Base-by-base conservation (phyloP, 805 yeast species). In the Cyberlindnera xylosilytica region DNA sequence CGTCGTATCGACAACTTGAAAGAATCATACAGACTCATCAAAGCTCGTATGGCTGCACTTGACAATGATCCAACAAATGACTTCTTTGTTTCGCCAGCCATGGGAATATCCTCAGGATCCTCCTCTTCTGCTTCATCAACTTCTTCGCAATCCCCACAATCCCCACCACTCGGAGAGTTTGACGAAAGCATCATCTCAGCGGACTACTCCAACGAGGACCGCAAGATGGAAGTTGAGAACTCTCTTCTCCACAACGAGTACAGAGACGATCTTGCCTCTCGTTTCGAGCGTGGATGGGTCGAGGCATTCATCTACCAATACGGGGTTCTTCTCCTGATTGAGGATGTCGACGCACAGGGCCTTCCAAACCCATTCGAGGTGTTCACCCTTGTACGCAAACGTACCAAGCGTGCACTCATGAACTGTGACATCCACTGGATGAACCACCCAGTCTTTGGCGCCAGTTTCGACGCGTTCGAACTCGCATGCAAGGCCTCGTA, bases 301-400 rank as follows among this genome's bases (percentile, higher is more conserved):
- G 78, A 73, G 38, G 69, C 74, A 31, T 72, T 69, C 46, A 49
- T 71, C 2, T 69, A 66, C 50, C 69, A 66, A 39, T 72, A 70
- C 45, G 61, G 72, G 4, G 61, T 67, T n/a, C 58, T 67, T 4
- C 46, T 73, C 3, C 62, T 70, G 23, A 63, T 67, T 37, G 62
- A 72, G 17, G 54, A 63, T 4, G 57, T 52, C 19, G 47, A 56
- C 15, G 60, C 60, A 9, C 19, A 30, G 18, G 52, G 56, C 1
- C 42, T 72, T 8, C 73, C 76, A 1, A 62, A 68, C n/a, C 79
- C 79, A 4, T 70, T 64, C 47, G 56, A 52, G 5, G 54, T 70
- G 22, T 72, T 64, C 45, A 53, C 49, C 23, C 58, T 63, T 6
- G 61, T 62, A 35, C 57, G 60, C 36, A 57, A 61, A 12, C 44